Base-by-base conservation (phyloP, 345 rosid species). In the Dimocarpus longan region DNA sequence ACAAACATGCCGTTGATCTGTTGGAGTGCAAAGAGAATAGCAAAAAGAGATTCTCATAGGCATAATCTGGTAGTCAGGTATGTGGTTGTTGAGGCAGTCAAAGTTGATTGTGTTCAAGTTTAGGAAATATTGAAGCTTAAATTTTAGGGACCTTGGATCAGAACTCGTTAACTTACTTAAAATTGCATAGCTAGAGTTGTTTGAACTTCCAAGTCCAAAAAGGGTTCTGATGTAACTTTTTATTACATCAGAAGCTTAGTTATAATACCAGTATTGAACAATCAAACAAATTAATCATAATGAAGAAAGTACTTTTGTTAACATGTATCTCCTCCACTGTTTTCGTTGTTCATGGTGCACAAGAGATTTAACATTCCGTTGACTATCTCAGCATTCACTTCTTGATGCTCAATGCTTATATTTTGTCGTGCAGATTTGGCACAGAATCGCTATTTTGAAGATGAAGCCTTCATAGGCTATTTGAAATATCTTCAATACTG, bases 361-460 rank as follows among this genome's bases (percentile, higher is more conserved):
- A 0, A 4, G 52, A 39, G 39, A 22, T 28, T 22, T 66, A 28
- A 43, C 50, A 50, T 78, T 71, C 26, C 10, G 4, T 59, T 69
- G 13, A 52, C 28, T 70, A 16, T 69, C 40, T 70, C 16, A 8
- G 68, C 52, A 21, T 66, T 74, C 37, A n/a, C 5, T 16, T 24
- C 16, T 48, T 73, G 73, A 75, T 63, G 48, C 71, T 80, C 79
- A 52, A 37, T 74, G 39, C 44, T 77, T 70, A n/a, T 39, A 63
- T 76, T 79, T 44, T 60, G 76, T 73, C 21, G 82, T 52, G 82
- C 85, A 96, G 98, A 94, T 89, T 87, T 97, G 87, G 99, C 99
- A 68, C 99, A 97, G 86, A 94, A 97, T 79, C 97, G 98, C 9
- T 93, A 97, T 87, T 93, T 97, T 73, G 99, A 97, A 48, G 99